Conservation (phyloP, 768 basidiomycete species). For the Leucosporidium scottii region DNA sequence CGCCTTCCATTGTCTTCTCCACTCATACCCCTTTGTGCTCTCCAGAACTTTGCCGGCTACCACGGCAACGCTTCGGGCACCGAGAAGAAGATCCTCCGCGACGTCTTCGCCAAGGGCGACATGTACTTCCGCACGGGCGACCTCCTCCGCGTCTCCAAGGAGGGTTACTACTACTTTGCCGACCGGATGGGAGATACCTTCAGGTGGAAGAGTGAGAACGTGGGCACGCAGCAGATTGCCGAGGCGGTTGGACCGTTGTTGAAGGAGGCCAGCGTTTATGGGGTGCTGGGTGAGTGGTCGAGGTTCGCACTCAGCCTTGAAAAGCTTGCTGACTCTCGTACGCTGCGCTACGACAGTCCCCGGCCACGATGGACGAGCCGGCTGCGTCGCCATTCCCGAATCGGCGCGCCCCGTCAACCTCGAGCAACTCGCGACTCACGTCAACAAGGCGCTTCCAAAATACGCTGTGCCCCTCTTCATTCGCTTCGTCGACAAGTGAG, state of each 20-base stretch:
- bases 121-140: conserved; percentile 25
- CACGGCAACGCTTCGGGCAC: conserved; percentile 20
- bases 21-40: neutral
- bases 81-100: conserved; percentile 32
- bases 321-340: neutral
- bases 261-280: conserved; percentile 25
- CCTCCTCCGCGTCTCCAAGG: conserved; percentile 10
- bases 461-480: conserved; percentile 32
- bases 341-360: conserved; percentile 11
- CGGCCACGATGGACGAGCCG: conserved; percentile 29
- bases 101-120: conserved; percentile 29
- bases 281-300: conserved; percentile 21
- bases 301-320: no score
- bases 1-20: neutral
- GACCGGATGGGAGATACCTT: conserved; percentile 32
- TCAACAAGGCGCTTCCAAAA: conserved; percentile 17
- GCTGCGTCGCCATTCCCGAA: conserved; percentile 27
- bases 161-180: conserved; percentile 25
- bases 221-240: conserved; percentile 18
- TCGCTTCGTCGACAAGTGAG: conserved; percentile 22
- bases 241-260: conserved; percentile 19
- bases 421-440: conserved; percentile 14
- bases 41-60: conserved; percentile 21
- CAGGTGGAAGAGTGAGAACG: conserved; percentile 31
- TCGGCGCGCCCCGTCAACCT: conserved; percentile 10